Evolutionary conservation across 192 early-diverging fungal species (phyloP).

Genomic region (Backusella tarrabulga): DNA sequence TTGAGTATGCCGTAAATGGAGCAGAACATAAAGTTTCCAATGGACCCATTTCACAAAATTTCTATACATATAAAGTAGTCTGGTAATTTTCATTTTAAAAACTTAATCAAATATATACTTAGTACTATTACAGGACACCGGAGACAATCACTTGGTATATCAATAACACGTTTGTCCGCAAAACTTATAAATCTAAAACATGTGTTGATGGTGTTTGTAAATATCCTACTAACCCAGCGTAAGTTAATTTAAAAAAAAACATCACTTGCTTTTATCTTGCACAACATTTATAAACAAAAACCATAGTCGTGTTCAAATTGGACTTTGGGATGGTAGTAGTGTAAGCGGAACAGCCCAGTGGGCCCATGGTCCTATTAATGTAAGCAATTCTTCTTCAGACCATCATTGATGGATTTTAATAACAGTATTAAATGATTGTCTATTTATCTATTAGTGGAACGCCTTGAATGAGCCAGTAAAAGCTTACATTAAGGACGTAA

Average conservation of each 20-base stretch:
- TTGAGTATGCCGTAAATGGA: slow-evolving; percentile 19
- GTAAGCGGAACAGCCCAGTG: slow-evolving; percentile 32
- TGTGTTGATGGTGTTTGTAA: background rate
- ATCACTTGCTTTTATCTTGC: background rate
- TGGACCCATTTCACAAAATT: slow-evolving; percentile 30
- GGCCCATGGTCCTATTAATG: slow-evolving; percentile 31
- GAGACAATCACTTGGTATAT: slow-evolving; percentile 47
- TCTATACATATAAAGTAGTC: slow-evolving; percentile 45
- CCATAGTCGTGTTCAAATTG: slow-evolving; percentile 39
- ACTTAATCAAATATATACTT: background rate
- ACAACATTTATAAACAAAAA: background rate
- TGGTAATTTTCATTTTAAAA: slow-evolving; percentile 30
- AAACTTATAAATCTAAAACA: background rate
- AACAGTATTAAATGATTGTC: background rate
- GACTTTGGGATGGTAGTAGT: slow-evolving; percentile 53
- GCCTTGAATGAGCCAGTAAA: background rate
- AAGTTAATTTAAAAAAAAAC: background rate
- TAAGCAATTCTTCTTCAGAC: background rate
- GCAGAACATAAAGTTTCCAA: slow-evolving; percentile 10
- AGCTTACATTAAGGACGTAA: slow-evolving; percentile 26
- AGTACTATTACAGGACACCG: slow-evolving; percentile 15
- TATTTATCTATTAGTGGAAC: slow-evolving; percentile 7
- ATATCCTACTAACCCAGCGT: slow-evolving; percentile 40
- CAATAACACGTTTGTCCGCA: slow-evolving; percentile 38
- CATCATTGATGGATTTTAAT: background rate